Percentiles rank a stretch among this genome's conserved stretches.
Conservation (phyloP, 1,139 yeast genomes). For the Zygotorulaspora mrakii region DNA sequence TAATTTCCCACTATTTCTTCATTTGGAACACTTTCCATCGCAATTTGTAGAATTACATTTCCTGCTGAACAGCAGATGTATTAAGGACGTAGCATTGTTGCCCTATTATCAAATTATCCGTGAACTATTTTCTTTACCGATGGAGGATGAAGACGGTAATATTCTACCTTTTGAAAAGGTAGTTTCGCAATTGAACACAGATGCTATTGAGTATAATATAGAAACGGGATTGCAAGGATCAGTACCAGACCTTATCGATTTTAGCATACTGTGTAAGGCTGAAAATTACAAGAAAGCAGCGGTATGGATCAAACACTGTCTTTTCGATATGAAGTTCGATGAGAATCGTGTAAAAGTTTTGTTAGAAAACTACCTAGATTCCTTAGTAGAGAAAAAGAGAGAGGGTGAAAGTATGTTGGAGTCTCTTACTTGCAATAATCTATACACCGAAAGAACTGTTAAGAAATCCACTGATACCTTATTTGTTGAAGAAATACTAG, state of each 20-base stretch:
- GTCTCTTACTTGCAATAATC: conserved; percentile 54
- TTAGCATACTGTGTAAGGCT: conserved; percentile 59
- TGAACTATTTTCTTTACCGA: conserved; percentile 67
- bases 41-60: conserved; percentile 73
- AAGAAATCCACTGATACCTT: conserved; percentile 66
- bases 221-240: conserved; percentile 57
- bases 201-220: conserved; percentile 58
- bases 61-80: conserved; percentile 58
- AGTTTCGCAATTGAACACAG: conserved; percentile 65
- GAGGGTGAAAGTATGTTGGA: conserved; percentile 69
- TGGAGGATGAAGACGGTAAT: conserved; percentile 54
- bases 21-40: conserved; percentile 75
- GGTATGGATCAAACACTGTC: conserved; percentile 66
- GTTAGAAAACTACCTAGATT: conserved; percentile 69
- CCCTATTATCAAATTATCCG: conserved; percentile 67
- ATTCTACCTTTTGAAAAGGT: conserved; percentile 69
- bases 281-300: conserved; percentile 65
- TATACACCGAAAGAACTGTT: conserved; percentile 57
- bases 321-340: conserved; percentile 68
- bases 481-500: conserved; percentile 56
- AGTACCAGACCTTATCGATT: conserved; percentile 60
- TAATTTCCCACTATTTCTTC: conserved; percentile 64
- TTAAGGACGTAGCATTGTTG: conserved; percentile 51
- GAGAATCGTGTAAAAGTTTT: conserved; percentile 64
- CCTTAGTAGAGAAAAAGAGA: conserved; percentile 77